phyloP scores from a whole-genome alignment of 2,329 filamentous ascomycete species.

The Nectriaceae sp. region DNA sequence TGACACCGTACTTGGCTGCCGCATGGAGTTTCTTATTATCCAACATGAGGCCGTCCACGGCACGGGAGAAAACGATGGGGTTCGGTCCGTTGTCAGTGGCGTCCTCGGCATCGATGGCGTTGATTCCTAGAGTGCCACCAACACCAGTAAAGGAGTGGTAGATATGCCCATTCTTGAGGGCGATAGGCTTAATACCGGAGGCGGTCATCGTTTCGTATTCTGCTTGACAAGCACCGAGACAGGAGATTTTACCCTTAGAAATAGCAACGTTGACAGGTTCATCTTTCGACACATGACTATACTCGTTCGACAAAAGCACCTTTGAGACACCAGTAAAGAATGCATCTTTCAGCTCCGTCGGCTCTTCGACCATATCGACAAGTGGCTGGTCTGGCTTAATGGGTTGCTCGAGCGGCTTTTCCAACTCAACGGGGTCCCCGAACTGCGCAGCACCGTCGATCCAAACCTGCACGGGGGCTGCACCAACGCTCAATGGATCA shows the following conservation, averaged over 20 bases:
- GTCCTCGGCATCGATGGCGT: conserved; percentile 61
- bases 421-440: conserved; percentile 53
- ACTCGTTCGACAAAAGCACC: conserved; percentile 49
- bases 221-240: conserved; percentile 53
- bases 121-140: conserved; percentile 61
- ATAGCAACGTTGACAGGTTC: conserved; percentile 52
- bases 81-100: conserved; percentile 54
- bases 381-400: conserved; percentile 44
- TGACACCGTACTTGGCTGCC: conserved; percentile 58
- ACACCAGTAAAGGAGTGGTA: conserved; percentile 62
- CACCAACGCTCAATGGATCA: conserved; percentile 61
- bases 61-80: conserved; percentile 55
- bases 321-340: conserved; percentile 60
- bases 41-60: conserved; percentile 56
- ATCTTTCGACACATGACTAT: conserved; percentile 34
- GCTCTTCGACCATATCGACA: conserved; percentile 43
- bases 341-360: conserved; percentile 39
- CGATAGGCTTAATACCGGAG: conserved; percentile 40
- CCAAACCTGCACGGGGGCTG: conserved; percentile 62
- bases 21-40: conserved; percentile 57
- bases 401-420: conserved; percentile 46
- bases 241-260: conserved; percentile 54
- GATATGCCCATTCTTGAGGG: conserved; percentile 61
- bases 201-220: conserved; percentile 43
- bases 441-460: conserved; percentile 61